Percentiles rank a stretch among this genome's conserved stretches.
These are phyloP conservation scores for Fusarium sp. DNA, from an alignment of 2,329 filamentous ascomycete genomes.

Conservation along the genomic window DNA sequence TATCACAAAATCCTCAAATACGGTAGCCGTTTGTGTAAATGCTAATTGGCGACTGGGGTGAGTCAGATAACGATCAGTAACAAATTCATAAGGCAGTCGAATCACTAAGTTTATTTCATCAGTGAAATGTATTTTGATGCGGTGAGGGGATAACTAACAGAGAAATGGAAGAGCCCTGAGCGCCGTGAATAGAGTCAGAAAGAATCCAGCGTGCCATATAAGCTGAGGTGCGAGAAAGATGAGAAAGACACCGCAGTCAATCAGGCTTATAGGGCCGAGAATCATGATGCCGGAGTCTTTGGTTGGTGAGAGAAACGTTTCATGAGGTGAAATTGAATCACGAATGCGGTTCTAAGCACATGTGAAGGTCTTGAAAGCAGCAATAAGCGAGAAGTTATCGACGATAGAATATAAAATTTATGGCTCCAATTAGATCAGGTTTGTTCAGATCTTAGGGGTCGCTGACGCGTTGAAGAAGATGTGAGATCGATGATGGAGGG, in stretches of 20 bases:
- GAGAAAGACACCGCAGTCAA: constrained; percentile 82
- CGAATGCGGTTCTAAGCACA: not conserved
- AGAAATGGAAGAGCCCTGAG: constrained; percentile 77
- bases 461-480: constrained; percentile 35
- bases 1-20: constrained; percentile 83
- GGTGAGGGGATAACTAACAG: constrained; percentile 59
- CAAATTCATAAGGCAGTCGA: constrained; percentile 49
- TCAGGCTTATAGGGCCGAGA: constrained; percentile 77
- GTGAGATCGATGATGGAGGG: constrained; percentile 42
- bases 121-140: constrained; percentile 17
- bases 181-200: constrained; percentile 69
- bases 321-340: constrained; percentile 25
- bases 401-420: not conserved
- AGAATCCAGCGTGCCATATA: constrained; percentile 74
- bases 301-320: constrained; percentile 10
- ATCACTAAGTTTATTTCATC: constrained; percentile 44
- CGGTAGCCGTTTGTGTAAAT: constrained; percentile 77
- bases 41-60: constrained; percentile 58
- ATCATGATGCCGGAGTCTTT: constrained; percentile 68
- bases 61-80: constrained; percentile 52
- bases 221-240: constrained; percentile 79
- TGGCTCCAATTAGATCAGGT: constrained; percentile 11
- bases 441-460: constrained; percentile 15
- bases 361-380: not conserved
- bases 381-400: not conserved